Evolutionary conservation across 495 filamentous ascomycete genomes (phyloP).

Genomic region (Penicillium flavigenum): DNA sequence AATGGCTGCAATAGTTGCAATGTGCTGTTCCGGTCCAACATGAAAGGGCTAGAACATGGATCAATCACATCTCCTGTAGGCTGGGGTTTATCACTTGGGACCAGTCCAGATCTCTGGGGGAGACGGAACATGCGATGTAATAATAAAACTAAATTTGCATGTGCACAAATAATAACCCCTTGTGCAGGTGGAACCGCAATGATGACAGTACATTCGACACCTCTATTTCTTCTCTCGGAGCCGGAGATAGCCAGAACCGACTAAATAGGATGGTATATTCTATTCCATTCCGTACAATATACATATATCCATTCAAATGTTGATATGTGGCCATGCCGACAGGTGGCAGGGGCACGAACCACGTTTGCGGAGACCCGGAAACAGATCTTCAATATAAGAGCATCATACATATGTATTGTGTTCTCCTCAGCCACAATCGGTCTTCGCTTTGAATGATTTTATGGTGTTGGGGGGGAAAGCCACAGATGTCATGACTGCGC

Average conservation of each 20-base stretch:
- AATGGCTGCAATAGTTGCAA: not conserved
- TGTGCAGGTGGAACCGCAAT: not conserved
- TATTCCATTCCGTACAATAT: not conserved
- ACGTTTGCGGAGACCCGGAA: constrained; percentile 24
- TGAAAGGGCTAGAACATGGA: not conserved
- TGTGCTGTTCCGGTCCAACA: not conserved
- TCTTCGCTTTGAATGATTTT: not conserved
- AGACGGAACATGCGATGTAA: not conserved
- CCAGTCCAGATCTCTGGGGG: constrained; percentile 3
- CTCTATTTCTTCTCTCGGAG: not conserved
- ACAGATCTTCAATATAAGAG: constrained; percentile 5
- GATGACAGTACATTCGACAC: not conserved
- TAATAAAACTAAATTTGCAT: not conserved
- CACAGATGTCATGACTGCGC: constrained; percentile 12
- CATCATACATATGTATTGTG: not conserved
- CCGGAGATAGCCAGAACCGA: not conserved
- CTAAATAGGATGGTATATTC: not conserved
- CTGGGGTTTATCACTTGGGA: not conserved
- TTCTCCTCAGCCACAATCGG: constrained; percentile 4
- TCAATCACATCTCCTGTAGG: not conserved
- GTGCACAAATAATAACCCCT: not conserved
- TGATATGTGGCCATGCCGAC: constrained; percentile 18
- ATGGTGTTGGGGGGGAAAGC: not conserved
- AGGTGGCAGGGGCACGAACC: constrained; percentile 18
- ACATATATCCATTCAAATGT: not conserved